Evolutionary conservation across 805 yeast genomes (phyloP).

Genomic region (Maudiozyma turicensis): DNA sequence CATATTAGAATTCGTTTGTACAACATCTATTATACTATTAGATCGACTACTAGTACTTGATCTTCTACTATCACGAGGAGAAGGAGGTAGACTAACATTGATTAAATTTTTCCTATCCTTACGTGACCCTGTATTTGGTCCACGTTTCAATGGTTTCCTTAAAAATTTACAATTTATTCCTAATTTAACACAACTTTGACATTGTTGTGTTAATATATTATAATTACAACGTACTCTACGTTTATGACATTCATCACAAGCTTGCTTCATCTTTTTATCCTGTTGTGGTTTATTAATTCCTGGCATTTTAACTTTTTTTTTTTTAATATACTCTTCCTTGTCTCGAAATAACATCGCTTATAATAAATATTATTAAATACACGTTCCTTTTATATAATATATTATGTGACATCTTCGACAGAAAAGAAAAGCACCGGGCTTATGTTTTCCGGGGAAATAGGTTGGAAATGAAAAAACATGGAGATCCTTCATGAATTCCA

Average conservation of each 20-base stretch:
- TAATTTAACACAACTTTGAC: slow-evolving; percentile 52
- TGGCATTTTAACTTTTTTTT: background rate
- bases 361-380: too few relatives aligned
- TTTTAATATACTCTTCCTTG: background rate
- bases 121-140: slow-evolving; percentile 35
- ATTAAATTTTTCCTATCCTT: background rate
- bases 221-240: slow-evolving; percentile 67
- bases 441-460: too few relatives aligned
- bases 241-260: slow-evolving; percentile 70
- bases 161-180: slow-evolving; percentile 56
- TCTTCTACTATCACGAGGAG: background rate
- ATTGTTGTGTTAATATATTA: slow-evolving; percentile 27
- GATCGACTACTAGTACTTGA: background rate
- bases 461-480: too few relatives aligned
- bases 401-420: too few relatives aligned
- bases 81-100: background rate
- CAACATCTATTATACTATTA: background rate
- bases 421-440: too few relatives aligned
- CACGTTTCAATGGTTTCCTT: slow-evolving; percentile 66
- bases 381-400: too few relatives aligned
- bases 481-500: too few relatives aligned
- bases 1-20: background rate
- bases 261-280: slow-evolving; percentile 53
- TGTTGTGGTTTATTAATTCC: background rate
- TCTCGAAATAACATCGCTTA: background rate